Base-by-base conservation (phyloP, 257 asterid species). In the Primulina huaijiensis region DNA sequence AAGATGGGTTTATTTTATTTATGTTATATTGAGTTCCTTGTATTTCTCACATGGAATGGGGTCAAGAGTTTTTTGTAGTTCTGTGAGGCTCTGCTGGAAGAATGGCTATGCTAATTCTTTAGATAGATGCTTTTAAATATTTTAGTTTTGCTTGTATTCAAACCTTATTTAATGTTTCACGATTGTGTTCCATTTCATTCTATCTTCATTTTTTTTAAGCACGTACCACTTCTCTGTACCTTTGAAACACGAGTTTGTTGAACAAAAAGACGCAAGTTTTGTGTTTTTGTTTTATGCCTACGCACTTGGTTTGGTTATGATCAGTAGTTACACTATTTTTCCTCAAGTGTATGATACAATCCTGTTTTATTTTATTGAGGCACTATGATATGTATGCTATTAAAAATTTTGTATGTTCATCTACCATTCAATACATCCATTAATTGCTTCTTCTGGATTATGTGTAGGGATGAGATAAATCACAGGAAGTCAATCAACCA, bases 391-490 rank as follows among this genome's bases (percentile, higher is more conserved):
- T 4, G 9, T 7, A n/a, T 11, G 14, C 38, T 23, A 23, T 23
- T 23, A 46, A 60, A 69, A 20, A 11, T n/a, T 27, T 9, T 11
- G 11, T 21, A 64, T 8, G 43, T 7, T 25, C 61, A 17, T 3
- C 29, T 5, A 38, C 2, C 29, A n/a, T 8, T 21, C 2, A 17
- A 4, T 19, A 56, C 3, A 56, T 3, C 2, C 61, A 56, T 40
- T 56, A 29, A 52, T 68, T 63, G 38, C 19, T 60, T 60, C 69
- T 65, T 60, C 25, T 69, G n/a, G 30, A 64, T 59, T 53, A 29
- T 67, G 11, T 77, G 79, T 82, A 84, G 89, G 62, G 85, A 84
- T 10, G 87, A 77, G 74, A 69, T 80, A 8, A 68, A 66, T 68
- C 79, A 66, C 37, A 72, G 71, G 59, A 72, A 69, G 67, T 33